phyloP scores from a whole-genome alignment of 352 stramenopile genomes.

The Phytophthora sp. region DNA sequence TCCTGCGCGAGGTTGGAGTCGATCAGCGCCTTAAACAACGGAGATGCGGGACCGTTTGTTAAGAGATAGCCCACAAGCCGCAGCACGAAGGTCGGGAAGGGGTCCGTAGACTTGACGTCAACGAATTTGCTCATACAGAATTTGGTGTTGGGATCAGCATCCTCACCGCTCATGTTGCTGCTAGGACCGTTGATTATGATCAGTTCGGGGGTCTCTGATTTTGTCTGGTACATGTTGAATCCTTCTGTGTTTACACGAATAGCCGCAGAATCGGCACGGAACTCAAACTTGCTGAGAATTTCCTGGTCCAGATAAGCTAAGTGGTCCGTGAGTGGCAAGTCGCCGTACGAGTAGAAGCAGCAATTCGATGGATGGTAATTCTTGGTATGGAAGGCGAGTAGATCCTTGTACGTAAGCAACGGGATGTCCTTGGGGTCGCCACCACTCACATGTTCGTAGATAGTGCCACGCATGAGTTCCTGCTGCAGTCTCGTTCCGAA shows the following conservation, averaged over 20 bases:
- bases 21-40: constrained; percentile 85
- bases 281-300: constrained; percentile 75
- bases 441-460: constrained; percentile 87
- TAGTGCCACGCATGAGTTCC: constrained; percentile 90
- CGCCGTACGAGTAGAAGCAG: constrained; percentile 91
- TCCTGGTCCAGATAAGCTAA: constrained; percentile 76
- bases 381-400: constrained; percentile 79
- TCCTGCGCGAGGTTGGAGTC: constrained; percentile 79
- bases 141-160: constrained; percentile 74
- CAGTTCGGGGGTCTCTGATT: constrained; percentile 23
- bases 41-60: constrained; percentile 78
- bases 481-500: constrained; percentile 92
- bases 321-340: constrained; percentile 81
- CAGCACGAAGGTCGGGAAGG: constrained; percentile 81
- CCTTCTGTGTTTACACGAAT: constrained; percentile 53
- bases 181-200: constrained; percentile 57
- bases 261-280: constrained; percentile 48
- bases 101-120: constrained; percentile 66
- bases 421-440: constrained; percentile 77
- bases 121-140: constrained; percentile 81
- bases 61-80: constrained; percentile 82
- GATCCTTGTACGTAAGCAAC: constrained; percentile 75
- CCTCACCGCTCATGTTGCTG: constrained; percentile 68
- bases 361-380: constrained; percentile 92
- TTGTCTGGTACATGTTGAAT: constrained; percentile 50